These are phyloP conservation scores for Strobilomyces dryophilus DNA, from an alignment of 768 basidiomycete species.

Conservation along the genomic window DNA sequence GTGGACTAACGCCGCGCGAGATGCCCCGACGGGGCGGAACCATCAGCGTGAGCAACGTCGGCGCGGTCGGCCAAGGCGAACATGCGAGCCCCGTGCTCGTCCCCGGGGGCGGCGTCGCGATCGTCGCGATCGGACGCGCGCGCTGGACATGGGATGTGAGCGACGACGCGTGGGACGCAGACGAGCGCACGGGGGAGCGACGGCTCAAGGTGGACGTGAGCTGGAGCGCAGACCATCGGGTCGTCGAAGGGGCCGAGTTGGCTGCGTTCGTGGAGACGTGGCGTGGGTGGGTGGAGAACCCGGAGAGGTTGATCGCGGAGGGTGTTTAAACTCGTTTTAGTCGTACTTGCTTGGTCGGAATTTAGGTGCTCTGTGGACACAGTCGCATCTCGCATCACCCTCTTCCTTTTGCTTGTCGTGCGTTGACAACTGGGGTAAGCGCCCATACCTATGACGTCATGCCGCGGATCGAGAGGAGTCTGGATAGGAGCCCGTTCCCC, in stretches of 20 bases:
- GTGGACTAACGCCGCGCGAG: conserved; percentile 57
- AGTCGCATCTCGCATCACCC: too few relatives aligned
- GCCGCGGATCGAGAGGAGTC: too few relatives aligned
- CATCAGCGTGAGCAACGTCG: conserved; percentile 77
- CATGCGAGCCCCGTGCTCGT: conserved; percentile 72
- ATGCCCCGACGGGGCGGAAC: conserved; percentile 78
- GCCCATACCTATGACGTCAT: too few relatives aligned
- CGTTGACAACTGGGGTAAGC: too few relatives aligned
- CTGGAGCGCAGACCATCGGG: conserved; percentile 85
- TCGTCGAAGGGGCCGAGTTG: conserved; percentile 86
- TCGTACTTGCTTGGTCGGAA: neutral
- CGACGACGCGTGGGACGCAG: conserved; percentile 30
- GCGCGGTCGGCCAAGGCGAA: conserved; percentile 71
- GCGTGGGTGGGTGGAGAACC: conserved; percentile 75
- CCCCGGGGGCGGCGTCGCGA: conserved; percentile 80
- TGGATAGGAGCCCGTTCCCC: too few relatives aligned
- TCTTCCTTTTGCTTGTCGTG: too few relatives aligned
- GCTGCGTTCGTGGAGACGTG: conserved; percentile 86
- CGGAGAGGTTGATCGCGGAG: conserved; percentile 61
- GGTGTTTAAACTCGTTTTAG: conserved; percentile 30
- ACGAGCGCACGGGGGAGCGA: conserved; percentile 37
- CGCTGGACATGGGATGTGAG: conserved; percentile 75
- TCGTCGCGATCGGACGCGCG: conserved; percentile 76
- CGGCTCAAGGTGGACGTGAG: conserved; percentile 62
- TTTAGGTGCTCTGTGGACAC: too few relatives aligned